phyloP scores from a whole-genome alignment of 2,329 filamentous ascomycete species.

The Didymella segeticola region DNA sequence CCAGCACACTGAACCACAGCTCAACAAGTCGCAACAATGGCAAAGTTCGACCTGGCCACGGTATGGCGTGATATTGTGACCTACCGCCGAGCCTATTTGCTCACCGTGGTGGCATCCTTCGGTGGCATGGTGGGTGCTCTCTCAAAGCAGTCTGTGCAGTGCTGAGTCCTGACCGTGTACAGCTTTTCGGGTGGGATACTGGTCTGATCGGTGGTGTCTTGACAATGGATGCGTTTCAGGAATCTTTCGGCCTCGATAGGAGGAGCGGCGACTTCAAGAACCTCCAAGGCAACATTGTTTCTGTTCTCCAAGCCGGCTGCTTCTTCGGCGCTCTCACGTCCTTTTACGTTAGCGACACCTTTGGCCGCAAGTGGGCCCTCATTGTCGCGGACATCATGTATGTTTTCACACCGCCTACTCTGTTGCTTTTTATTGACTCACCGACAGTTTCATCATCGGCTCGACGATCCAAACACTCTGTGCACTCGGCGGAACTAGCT shows the following conservation, averaged over 20 bases:
- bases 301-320: slow-evolving; percentile 53
- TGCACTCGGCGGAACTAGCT: slow-evolving; percentile 41
- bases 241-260: slow-evolving; percentile 49
- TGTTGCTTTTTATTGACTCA: too few species aligned
- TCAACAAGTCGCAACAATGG: slow-evolving; percentile 29
- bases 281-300: slow-evolving; percentile 54
- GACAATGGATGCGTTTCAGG: slow-evolving; percentile 53
- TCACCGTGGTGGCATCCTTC: slow-evolving; percentile 53
- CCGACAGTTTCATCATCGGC: slow-evolving; percentile 52
- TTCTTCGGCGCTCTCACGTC: slow-evolving; percentile 54
- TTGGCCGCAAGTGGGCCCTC: slow-evolving; percentile 51
- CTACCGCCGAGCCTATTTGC: slow-evolving; percentile 50
- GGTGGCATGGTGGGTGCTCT: slow-evolving; percentile 44
- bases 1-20: not conserved
- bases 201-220: slow-evolving; percentile 50
- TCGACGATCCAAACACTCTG: slow-evolving; percentile 51
- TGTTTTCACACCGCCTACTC: too few species aligned
- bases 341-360: slow-evolving; percentile 52
- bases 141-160: not conserved
- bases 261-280: slow-evolving; percentile 45
- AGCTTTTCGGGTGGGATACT: slow-evolving; percentile 48
- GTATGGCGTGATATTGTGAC: slow-evolving; percentile 50
- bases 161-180: not conserved
- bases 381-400: slow-evolving; percentile 53
- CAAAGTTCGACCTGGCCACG: slow-evolving; percentile 39